phyloP scores from a whole-genome alignment of 352 stramenopile species.

The Hyphochytrium catenoides region DNA sequence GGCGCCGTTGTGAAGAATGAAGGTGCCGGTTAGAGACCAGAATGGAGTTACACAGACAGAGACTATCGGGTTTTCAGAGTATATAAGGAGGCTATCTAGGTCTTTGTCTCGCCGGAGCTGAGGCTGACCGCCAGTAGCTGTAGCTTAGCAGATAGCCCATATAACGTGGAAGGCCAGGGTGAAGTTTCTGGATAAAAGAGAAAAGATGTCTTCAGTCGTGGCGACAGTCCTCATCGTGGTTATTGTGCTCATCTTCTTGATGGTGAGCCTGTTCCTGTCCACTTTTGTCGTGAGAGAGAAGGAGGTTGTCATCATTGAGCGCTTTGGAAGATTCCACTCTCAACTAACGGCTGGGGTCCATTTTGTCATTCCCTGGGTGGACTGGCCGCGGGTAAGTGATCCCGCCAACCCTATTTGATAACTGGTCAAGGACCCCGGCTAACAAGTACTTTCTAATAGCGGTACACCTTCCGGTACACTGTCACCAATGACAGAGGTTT shows the following conservation, averaged over 20 bases:
- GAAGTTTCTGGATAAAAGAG: too few relatives aligned
- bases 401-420: background rate
- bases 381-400: slow-evolving; percentile 7
- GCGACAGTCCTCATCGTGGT: too few relatives aligned
- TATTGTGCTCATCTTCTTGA: slow-evolving; percentile 5
- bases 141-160: too few relatives aligned
- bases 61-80: too few relatives aligned
- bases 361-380: slow-evolving; percentile 13
- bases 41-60: too few relatives aligned
- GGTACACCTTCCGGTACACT: slow-evolving; percentile 5
- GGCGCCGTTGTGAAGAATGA: too few relatives aligned
- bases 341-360: slow-evolving; percentile 10
- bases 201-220: too few relatives aligned
- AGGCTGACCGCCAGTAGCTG: too few relatives aligned
- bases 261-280: slow-evolving; percentile 6
- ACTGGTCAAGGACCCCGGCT: background rate
- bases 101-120: too few relatives aligned
- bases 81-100: too few relatives aligned
- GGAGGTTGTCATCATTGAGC: slow-evolving; percentile 14
- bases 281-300: slow-evolving; percentile 12
- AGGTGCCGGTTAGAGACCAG: too few relatives aligned
- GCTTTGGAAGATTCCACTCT: slow-evolving; percentile 11
- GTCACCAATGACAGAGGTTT: slow-evolving; percentile 3
- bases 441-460: background rate
- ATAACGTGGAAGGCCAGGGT: too few relatives aligned